phyloP scores from a whole-genome alignment of 2,329 filamentous ascomycete genomes.

The Alternaria sp. region DNA sequence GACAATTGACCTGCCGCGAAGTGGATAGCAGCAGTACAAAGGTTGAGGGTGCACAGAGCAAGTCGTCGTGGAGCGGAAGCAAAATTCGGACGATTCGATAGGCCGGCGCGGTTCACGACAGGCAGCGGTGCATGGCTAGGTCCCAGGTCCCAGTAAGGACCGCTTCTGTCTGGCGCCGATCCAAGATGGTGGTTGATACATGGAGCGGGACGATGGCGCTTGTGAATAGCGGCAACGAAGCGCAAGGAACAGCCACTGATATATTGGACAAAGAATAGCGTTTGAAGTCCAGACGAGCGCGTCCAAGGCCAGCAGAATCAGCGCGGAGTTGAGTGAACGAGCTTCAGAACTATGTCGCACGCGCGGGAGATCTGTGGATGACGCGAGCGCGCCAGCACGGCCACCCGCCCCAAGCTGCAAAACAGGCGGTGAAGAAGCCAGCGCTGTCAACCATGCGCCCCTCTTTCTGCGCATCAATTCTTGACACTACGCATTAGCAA shows the following conservation, averaged over 20 bases:
- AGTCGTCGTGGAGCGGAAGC: slow-evolving; percentile 21
- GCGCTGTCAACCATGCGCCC: slow-evolving; percentile 30
- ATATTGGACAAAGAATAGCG: neutral
- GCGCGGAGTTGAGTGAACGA: slow-evolving; percentile 1
- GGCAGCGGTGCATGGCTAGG: slow-evolving; percentile 30
- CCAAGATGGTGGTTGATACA: slow-evolving; percentile 32
- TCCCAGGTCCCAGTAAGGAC: slow-evolving; percentile 26
- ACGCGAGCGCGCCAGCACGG: slow-evolving; percentile 28
- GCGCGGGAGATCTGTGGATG: slow-evolving; percentile 31
- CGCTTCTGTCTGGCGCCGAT: slow-evolving; percentile 39
- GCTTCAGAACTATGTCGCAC: slow-evolving; percentile 25
- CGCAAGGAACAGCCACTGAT: slow-evolving; percentile 4
- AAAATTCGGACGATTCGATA: slow-evolving; percentile 28
- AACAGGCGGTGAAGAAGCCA: slow-evolving; percentile 28
- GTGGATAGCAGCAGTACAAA: slow-evolving; percentile 18
- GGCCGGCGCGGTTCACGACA: slow-evolving; percentile 29
- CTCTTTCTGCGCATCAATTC: slow-evolving; percentile 19
- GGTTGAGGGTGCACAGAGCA: slow-evolving; percentile 25
- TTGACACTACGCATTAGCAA: slow-evolving; percentile 9
- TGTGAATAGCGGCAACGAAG: slow-evolving; percentile 12
- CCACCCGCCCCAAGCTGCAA: slow-evolving; percentile 34
- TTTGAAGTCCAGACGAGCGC: neutral
- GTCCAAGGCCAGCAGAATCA: neutral
- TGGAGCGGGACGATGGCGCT: slow-evolving; percentile 21
- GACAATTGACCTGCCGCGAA: slow-evolving; percentile 19